Percentiles rank a stretch among this genome's conserved stretches.
Evolutionary conservation across 78 protist species (phyloP).

Genomic region (Capsaspora owczarzaki): DNA sequence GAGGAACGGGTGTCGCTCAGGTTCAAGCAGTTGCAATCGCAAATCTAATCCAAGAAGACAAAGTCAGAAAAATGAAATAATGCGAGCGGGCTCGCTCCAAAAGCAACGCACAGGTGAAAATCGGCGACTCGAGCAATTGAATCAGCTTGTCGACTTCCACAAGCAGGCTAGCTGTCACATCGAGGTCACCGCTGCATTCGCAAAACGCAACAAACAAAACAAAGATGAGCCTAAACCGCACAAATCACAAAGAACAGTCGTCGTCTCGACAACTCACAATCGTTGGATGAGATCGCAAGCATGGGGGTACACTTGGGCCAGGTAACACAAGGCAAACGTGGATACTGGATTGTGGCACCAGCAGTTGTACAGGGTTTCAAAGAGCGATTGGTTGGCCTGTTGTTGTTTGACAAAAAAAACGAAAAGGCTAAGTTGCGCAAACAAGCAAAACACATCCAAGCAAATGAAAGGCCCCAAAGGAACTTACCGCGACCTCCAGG

Average conservation of each 20-base stretch:
- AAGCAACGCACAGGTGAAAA: conserved; percentile 70
- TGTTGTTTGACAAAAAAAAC: no score
- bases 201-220: background rate
- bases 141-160: conserved; percentile 87
- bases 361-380: conserved; percentile 37
- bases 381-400: conserved; percentile 4
- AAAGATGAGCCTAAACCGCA: background rate
- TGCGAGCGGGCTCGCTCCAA: no score
- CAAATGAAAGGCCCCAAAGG: no score
- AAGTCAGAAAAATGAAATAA: background rate
- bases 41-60: background rate
- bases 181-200: conserved; percentile 45
- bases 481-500: background rate
- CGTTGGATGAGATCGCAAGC: conserved; percentile 32
- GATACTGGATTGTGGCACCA: conserved; percentile 72
- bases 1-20: conserved; percentile 55
- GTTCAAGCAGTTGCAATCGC: conserved; percentile 72
- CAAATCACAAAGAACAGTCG: no score
- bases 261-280: conserved; percentile 31
- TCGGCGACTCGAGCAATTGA: conserved; percentile 88
- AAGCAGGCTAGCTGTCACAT: conserved; percentile 70
- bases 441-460: no score
- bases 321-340: conserved; percentile 57
- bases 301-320: conserved; percentile 57
- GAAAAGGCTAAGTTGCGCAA: background rate